Evolutionary conservation across 176 grass and related monocot genomes (phyloP).

Genomic region (Hyparrhenia diplandra): DNA sequence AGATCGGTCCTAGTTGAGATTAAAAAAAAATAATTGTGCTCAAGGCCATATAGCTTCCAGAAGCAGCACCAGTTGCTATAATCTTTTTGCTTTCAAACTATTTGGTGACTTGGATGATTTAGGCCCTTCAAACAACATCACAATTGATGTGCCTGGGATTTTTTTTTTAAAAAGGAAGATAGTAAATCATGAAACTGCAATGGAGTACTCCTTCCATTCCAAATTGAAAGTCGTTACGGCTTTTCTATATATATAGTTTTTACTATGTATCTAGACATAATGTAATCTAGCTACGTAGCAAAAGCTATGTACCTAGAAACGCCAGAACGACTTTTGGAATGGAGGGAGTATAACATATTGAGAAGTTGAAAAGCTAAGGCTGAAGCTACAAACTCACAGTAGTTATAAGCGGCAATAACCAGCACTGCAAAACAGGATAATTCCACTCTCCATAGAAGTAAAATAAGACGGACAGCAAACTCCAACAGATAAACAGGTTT

Average conservation of each 20-base stretch:
- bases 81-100: conserved; percentile 10
- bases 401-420: conserved; percentile 4
- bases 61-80: neutral
- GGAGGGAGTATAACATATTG: too few species aligned
- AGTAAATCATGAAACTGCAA: neutral
- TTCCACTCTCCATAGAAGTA: neutral
- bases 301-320: too few species aligned
- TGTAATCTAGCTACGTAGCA: too few species aligned
- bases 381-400: neutral
- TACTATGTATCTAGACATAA: too few species aligned
- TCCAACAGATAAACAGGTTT: neutral
- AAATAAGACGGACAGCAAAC: neutral
- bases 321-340: too few species aligned
- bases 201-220: too few species aligned
- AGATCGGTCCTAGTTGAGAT: neutral
- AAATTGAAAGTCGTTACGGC: too few species aligned
- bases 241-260: too few species aligned
- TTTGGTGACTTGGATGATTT: neutral
- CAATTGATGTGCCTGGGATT: neutral
- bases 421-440: neutral
- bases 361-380: too few species aligned
- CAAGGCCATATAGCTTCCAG: neutral
- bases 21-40: neutral
- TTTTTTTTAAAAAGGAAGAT: neutral
- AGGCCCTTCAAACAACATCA: neutral